These are phyloP conservation scores for Lepraria neglecta DNA, from an alignment of 495 filamentous ascomycete genomes.

Conservation along the genomic window DNA sequence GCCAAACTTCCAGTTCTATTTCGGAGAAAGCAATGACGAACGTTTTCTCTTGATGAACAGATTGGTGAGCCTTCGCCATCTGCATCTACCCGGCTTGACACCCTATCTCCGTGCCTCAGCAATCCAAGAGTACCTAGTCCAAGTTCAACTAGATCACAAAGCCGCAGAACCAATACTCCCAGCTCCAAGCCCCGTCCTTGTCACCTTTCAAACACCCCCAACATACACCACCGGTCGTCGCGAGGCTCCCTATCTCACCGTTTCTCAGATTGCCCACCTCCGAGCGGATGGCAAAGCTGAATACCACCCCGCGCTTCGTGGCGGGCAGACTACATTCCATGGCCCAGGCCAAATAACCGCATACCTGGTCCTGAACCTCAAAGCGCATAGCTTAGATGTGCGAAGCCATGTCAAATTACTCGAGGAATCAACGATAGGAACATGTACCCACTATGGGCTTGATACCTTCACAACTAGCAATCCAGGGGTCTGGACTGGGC, in stretches of 20 bases:
- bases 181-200: constrained; percentile 58
- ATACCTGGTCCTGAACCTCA: constrained; percentile 78
- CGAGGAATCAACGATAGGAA: constrained; percentile 65
- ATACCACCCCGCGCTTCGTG: constrained; percentile 65
- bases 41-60: not conserved
- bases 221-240: constrained; percentile 89
- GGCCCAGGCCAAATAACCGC: constrained; percentile 88
- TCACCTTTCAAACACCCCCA: constrained; percentile 78
- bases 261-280: constrained; percentile 37
- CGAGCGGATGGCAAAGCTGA: constrained; percentile 46
- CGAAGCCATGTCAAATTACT: constrained; percentile 67
- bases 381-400: constrained; percentile 46
- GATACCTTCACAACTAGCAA: constrained; percentile 57
- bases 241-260: constrained; percentile 56
- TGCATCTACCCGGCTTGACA: constrained; percentile 59
- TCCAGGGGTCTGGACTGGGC: constrained; percentile 76
- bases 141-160: constrained; percentile 38
- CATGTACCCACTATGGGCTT: constrained; percentile 52
- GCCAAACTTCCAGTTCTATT: not conserved
- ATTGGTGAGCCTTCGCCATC: constrained; percentile 39
- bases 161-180: constrained; percentile 34
- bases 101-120: constrained; percentile 43
- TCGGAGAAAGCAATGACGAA: not conserved
- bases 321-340: constrained; percentile 92
- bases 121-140: constrained; percentile 47